These are phyloP conservation scores for Vickermania spadyakhi DNA, from an alignment of 208 protist genomes.

Conservation along the genomic window DNA sequence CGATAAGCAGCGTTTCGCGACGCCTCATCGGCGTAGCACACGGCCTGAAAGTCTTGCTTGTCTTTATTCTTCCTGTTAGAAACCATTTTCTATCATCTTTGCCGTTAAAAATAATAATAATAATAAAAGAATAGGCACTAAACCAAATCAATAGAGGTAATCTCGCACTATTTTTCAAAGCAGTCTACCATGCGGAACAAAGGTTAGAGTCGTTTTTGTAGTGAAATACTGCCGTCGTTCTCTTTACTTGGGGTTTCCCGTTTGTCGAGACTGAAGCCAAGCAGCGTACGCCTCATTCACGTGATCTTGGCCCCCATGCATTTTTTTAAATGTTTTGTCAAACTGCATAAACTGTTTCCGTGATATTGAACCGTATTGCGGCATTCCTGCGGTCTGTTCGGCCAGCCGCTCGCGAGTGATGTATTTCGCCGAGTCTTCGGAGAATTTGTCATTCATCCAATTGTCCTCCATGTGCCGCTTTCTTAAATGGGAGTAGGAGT, in stretches of 20 bases:
- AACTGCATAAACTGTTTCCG: conserved; percentile 74
- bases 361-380: conserved; percentile 57
- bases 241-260: background rate
- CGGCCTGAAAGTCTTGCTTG: background rate
- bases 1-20: conserved; percentile 27
- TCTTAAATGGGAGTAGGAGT: conserved; percentile 81
- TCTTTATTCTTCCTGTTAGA: background rate
- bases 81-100: background rate
- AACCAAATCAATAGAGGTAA: background rate
- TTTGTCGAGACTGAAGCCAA: conserved; percentile 45
- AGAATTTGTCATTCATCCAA: conserved; percentile 88
- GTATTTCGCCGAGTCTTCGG: conserved; percentile 66
- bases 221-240: background rate
- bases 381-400: conserved; percentile 68
- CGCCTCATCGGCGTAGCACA: conserved; percentile 7
- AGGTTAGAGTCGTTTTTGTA: background rate
- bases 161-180: too few species aligned
- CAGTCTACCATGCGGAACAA: background rate
- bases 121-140: background rate
- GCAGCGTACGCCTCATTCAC: conserved; percentile 77
- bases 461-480: conserved; percentile 88
- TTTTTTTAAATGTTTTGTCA: conserved; percentile 46
- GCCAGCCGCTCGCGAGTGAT: conserved; percentile 65
- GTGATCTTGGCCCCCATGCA: conserved; percentile 49
- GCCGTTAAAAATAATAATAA: background rate